phyloP scores from a whole-genome alignment of 768 basidiomycete species.

The Butyriboletus loyo region DNA sequence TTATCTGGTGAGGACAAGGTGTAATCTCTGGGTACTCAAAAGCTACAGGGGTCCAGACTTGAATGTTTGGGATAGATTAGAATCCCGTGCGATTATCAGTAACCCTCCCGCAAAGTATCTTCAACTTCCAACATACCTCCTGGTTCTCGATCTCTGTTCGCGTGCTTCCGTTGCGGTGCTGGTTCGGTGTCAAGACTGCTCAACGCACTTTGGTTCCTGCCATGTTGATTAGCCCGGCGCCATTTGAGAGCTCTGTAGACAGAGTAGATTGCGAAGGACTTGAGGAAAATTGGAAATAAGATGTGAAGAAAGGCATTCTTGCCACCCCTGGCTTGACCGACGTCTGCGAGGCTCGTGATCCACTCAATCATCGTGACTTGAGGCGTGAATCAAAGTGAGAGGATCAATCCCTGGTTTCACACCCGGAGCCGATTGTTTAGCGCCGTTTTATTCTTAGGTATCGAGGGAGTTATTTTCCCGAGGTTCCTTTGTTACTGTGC shows the following conservation, averaged over 20 bases:
- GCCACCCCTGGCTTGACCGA: background rate
- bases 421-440: background rate
- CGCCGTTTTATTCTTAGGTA: background rate
- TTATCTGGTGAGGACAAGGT: conserved; percentile 38
- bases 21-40: conserved; percentile 55
- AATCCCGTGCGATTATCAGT: background rate
- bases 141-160: conserved; percentile 22
- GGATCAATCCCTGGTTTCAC: background rate
- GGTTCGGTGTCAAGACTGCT: background rate
- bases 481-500: no score
- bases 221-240: background rate
- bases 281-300: conserved; percentile 13
- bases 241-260: conserved; percentile 11
- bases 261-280: conserved; percentile 15
- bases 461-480: background rate
- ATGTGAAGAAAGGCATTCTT: background rate
- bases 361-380: conserved; percentile 10
- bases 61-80: background rate
- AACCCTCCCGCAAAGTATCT: background rate
- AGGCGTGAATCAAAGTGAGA: background rate
- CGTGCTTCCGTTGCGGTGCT: background rate
- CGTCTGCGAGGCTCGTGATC: background rate
- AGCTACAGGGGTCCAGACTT: conserved; percentile 53
- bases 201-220: background rate
- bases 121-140: conserved; percentile 22